Percentiles rank a stretch among this genome's conserved stretches.
These are phyloP conservation scores for Lentinula raphanica DNA, from an alignment of 768 basidiomycete genomes.

Conservation along the genomic window DNA sequence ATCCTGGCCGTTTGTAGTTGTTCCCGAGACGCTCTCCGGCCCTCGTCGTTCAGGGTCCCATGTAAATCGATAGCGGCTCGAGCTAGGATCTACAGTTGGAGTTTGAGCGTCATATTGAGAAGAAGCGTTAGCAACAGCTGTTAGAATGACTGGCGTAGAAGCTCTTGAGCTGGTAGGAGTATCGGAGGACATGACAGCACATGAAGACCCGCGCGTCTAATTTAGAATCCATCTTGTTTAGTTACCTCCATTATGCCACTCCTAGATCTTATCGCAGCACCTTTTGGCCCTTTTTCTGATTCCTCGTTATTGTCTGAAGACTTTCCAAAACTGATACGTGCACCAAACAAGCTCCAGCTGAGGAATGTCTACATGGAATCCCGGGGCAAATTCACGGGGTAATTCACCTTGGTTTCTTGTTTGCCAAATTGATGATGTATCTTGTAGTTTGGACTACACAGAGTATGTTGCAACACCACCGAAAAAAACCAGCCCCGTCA, in stretches of 20 bases:
- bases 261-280: background rate
- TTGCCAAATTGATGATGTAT: background rate
- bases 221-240: background rate
- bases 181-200: background rate
- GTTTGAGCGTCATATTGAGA: background rate
- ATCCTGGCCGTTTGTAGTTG: constrained; percentile 59
- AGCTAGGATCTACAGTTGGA: constrained; percentile 22
- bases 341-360: background rate
- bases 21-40: constrained; percentile 71
- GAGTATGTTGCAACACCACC: constrained; percentile 3
- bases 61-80: constrained; percentile 66
- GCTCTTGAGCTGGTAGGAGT: constrained; percentile 2
- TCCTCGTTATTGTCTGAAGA: background rate
- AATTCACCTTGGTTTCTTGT: background rate
- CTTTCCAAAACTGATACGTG: background rate
- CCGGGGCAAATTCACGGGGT: background rate
- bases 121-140: constrained; percentile 6
- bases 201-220: constrained; percentile 6
- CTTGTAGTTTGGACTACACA: constrained; percentile 2
- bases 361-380: constrained; percentile 1
- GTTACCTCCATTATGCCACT: background rate
- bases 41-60: constrained; percentile 65
- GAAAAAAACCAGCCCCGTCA: background rate
- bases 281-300: constrained; percentile 6
- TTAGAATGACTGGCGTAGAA: constrained; percentile 2